Base-by-base conservation (phyloP, 1,139 yeast species). In the Pichia sp. region DNA sequence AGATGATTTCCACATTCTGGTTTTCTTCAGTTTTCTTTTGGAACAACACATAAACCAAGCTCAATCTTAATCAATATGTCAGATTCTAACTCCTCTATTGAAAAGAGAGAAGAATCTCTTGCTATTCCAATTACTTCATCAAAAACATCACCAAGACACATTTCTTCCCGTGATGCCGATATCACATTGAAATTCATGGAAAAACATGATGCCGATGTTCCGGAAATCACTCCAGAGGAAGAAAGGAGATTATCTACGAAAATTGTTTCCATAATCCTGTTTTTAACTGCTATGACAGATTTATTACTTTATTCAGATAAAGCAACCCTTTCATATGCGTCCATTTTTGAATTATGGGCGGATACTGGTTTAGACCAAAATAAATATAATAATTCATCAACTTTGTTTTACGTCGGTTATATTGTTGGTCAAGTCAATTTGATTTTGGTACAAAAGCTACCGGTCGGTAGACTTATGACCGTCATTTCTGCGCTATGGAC, bases 321-420 rank as follows among this genome's bases (percentile, higher is more conserved):
- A 49, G 56, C 68, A 16, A 62, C 72, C 9, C 63, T 66, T 32
- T 67, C 74, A 1, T 72, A 69, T 52, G 72, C 76, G 5, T 58
- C 72, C 0, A 64, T 73, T 40, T 57, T 72, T 50, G 77, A 73
- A 1, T 53, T 72, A 36, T 72, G 69, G 57, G 57, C 67, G 31
- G 69, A 73, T 67, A 66, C 71, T 4, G 70, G 69, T 7, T 47
- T 68, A 31, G 52, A 52, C 27, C 64, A 63, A 48, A 50, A 59
- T 42, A 55, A 60, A 39, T 69, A 65, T 51, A 66, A 68, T 46
- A 65, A 68, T 46, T 59, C 65, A 27, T 65, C 66, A 38, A 62
- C 73, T 11, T 63, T 72, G 5, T 73, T 73, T 49, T 73, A 73
- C 52, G 56, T 67, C 39, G 77, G 76, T 7, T 71, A 67, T 44